A percentile compares a stretch with the other conserved stretches of the same genome.
phyloP scores from a whole-genome alignment of 371 early-diverging fungal species.

The Smittium culicis region DNA sequence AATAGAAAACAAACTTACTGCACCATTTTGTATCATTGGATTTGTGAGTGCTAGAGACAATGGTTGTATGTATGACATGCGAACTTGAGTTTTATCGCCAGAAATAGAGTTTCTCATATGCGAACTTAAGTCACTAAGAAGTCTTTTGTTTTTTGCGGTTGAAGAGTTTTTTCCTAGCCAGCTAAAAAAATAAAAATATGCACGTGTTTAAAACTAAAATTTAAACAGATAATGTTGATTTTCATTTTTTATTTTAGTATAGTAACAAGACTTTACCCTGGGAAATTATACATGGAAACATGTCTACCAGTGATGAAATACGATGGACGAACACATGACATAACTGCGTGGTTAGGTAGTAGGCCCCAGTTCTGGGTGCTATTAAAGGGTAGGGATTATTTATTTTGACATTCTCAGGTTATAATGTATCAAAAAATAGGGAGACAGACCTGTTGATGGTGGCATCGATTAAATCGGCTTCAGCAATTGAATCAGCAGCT shows the following conservation, averaged over 20 bases:
- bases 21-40: constrained; percentile 42
- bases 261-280: constrained; percentile 14
- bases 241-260: constrained; percentile 16
- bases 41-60: constrained; percentile 46
- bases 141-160: constrained; percentile 50
- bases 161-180: constrained; percentile 94
- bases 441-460: constrained; percentile 43
- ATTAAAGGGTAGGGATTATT: constrained; percentile 17
- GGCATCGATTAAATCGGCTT: constrained; percentile 70
- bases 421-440: background rate
- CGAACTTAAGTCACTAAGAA: constrained; percentile 63
- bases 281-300: constrained; percentile 35
- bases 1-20: no score
- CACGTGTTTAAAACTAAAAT: background rate
- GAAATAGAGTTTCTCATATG: constrained; percentile 71
- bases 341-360: constrained; percentile 79
- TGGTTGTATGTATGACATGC: constrained; percentile 67
- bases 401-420: background rate
- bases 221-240: background rate
- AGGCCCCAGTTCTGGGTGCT: constrained; percentile 76
- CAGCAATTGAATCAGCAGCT: constrained; percentile 86
- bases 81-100: constrained; percentile 69
- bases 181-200: constrained; percentile 22
- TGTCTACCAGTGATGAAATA: constrained; percentile 53
- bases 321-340: constrained; percentile 80